Conservation (phyloP, 1,139 yeast species). For the Kazachstania sp. region DNA sequence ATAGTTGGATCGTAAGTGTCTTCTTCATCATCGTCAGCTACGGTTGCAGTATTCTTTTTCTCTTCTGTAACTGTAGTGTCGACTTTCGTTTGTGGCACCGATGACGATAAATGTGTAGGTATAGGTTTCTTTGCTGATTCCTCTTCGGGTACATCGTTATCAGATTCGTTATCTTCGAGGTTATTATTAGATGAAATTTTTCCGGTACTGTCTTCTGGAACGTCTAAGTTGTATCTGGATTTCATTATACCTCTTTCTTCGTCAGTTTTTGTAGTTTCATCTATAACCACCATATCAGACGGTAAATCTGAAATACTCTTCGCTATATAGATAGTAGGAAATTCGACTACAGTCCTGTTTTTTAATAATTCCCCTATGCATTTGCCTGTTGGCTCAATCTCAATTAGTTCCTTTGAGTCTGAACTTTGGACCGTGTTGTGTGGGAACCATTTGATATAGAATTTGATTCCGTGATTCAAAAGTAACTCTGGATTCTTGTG, state of each 20-base stretch:
- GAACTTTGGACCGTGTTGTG: conserved; percentile 14
- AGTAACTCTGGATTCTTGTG: conserved; percentile 15
- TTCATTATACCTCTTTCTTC: conserved; percentile 1
- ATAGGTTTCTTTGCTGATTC: not conserved
- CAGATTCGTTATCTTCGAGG: not conserved
- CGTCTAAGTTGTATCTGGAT: not conserved
- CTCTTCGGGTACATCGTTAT: conserved; percentile 5
- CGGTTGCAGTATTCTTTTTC: not conserved
- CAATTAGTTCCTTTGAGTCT: conserved; percentile 24
- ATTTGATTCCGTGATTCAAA: conserved; percentile 13
- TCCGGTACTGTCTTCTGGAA: not conserved
- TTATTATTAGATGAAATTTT: no score
- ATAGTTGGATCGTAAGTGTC: conserved; percentile 5
- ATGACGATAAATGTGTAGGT: not conserved
- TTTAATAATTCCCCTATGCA: conserved; percentile 39
- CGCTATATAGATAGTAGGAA: conserved; percentile 57
- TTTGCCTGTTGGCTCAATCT: conserved; percentile 15
- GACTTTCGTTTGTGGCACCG: not conserved
- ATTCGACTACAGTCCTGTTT: conserved; percentile 61
- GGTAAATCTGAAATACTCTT: conserved; percentile 16
- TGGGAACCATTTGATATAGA: conserved; percentile 27
- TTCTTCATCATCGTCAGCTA: not conserved
- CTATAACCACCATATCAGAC: conserved; percentile 9
- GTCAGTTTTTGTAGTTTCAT: not conserved
- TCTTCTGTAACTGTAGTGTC: not conserved